Base-by-base conservation (phyloP, 2,329 filamentous ascomycete species). In the Emmonsiellopsis sp. region DNA sequence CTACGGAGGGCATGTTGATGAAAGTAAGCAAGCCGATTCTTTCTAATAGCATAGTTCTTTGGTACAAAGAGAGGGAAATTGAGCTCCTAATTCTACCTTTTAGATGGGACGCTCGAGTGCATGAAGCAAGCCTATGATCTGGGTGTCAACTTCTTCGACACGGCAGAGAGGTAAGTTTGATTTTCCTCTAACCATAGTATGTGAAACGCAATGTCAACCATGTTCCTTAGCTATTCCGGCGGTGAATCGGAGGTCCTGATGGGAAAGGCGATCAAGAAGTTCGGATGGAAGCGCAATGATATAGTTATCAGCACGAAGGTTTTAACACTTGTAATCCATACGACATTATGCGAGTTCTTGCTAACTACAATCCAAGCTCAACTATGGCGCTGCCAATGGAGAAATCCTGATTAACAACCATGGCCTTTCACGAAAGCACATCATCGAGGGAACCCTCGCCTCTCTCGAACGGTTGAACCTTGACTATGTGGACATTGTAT, bases 401-500 rank as follows among this genome's bases (percentile, higher is more conserved):
- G 74, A 80, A 53, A 84, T 81, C 64, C 74, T 75, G 9, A 76
- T 85, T 56, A 88, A 87, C 70, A 86, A 85, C 68, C 73, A 76
- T 55, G 84, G 85, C 3, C 76, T 88, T n/a, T 85, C 80, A 2
- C 76, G 83, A 44, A 88, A 88, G 67, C 84, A 87, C 68, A 73
- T 88, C 46, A 72, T 87, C 56, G 84, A 88, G 70, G 85, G 83
- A 20, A 77, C 81, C 50, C 73, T 80, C 42, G 75, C 74, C 15
- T 80, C 79, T 5, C 74, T 88, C 31, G 70, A 80, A 61, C 78
- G 84, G 34, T 73, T 87, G 52, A 74, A 85, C 60, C 76, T 81
- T 54, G 78, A 80, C 31, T 88, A 88, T 63, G 83, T 88, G 35
- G 85, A 88, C 64, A 72, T 87, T 51, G 75, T 88, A 60, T 87